phyloP scores from a whole-genome alignment of 2,329 filamentous ascomycete genomes.

The Chrysosphaeria jannelii region DNA sequence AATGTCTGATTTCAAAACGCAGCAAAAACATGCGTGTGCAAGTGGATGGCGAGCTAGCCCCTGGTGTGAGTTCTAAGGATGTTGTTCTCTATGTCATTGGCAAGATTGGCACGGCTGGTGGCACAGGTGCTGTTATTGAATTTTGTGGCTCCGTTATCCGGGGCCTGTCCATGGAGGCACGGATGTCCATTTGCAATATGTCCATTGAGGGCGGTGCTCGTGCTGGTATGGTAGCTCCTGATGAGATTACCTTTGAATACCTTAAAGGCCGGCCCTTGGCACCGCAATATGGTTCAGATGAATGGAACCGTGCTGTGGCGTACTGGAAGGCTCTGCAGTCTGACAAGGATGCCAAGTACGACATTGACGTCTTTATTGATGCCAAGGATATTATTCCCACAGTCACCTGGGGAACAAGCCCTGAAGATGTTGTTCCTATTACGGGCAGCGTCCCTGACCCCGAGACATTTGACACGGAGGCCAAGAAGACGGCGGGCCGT shows the following conservation, averaged over 20 bases:
- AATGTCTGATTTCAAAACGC: conserved; percentile 76
- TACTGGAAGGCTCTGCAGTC: conserved; percentile 76
- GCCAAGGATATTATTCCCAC: conserved; percentile 82
- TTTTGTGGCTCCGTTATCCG: conserved; percentile 90
- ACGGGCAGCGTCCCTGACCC: conserved; percentile 74
- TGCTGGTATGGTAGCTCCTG: conserved; percentile 89
- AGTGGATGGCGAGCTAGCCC: conserved; percentile 66
- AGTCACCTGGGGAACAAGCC: conserved; percentile 87
- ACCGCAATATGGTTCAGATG: conserved; percentile 51
- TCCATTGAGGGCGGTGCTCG: conserved; percentile 86
- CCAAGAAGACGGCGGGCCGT: conserved; percentile 51
- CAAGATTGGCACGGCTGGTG: conserved; percentile 77
- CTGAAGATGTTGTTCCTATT: conserved; percentile 87
- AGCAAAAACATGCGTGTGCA: conserved; percentile 98
- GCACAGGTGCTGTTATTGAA: conserved; percentile 83
- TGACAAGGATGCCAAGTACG: conserved; percentile 68
- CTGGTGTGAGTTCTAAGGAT: conserved; percentile 89
- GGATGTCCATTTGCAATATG: conserved; percentile 99
- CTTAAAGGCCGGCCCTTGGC: conserved; percentile 75
- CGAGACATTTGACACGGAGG: conserved; percentile 51
- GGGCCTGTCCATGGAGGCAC: conserved; percentile 71
- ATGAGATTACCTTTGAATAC: conserved; percentile 83
- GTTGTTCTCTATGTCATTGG: conserved; percentile 83
- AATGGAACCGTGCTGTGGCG: conserved; percentile 66
- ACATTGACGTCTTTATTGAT: conserved; percentile 68